These are phyloP conservation scores for Pseudonitzschia multiseries DNA, from an alignment of 108 stramenopile genomes.

Conservation along the genomic window DNA sequence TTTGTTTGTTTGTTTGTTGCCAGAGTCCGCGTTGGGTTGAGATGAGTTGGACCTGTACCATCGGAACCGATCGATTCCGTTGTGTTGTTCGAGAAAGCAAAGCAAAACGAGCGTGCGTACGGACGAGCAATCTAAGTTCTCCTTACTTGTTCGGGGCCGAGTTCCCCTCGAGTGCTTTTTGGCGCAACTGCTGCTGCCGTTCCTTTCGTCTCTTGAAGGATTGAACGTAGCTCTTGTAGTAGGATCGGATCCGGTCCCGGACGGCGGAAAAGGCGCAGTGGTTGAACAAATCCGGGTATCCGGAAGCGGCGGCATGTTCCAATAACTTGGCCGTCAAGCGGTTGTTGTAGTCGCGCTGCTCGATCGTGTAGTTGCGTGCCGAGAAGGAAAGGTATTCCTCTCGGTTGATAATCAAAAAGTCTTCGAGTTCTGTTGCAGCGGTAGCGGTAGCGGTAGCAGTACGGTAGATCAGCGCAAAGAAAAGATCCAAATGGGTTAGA, in stretches of 20 bases:
- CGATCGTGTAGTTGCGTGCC: slow-evolving; percentile 68
- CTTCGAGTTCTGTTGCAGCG: slow-evolving; percentile 41
- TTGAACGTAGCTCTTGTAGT: slow-evolving; percentile 52
- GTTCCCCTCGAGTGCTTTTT: background rate
- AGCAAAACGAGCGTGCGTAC: background rate
- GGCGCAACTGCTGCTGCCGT: slow-evolving; percentile 1
- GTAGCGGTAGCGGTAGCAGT: too few relatives aligned
- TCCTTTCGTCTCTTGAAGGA: slow-evolving; percentile 25
- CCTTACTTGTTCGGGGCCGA: background rate
- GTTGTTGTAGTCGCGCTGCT: slow-evolving; percentile 78
- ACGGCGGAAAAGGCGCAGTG: slow-evolving; percentile 33
- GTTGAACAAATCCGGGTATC: slow-evolving; percentile 53
- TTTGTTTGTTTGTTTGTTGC: too few relatives aligned
- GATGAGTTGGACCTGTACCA: too few relatives aligned
- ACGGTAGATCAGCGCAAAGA: background rate
- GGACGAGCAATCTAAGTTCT: too few relatives aligned
- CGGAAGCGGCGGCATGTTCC: slow-evolving; percentile 49
- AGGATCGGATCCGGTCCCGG: slow-evolving; percentile 57
- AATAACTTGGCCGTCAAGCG: slow-evolving; percentile 58
- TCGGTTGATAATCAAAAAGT: slow-evolving; percentile 35
- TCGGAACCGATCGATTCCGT: too few relatives aligned
- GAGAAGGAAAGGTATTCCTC: slow-evolving; percentile 41
- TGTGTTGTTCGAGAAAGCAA: too few relatives aligned
- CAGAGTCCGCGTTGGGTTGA: too few relatives aligned
- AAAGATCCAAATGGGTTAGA: too few relatives aligned